These are phyloP conservation scores for Udeniomyces megalosporus DNA, from an alignment of 768 basidiomycete species.

Conservation along the genomic window DNA sequence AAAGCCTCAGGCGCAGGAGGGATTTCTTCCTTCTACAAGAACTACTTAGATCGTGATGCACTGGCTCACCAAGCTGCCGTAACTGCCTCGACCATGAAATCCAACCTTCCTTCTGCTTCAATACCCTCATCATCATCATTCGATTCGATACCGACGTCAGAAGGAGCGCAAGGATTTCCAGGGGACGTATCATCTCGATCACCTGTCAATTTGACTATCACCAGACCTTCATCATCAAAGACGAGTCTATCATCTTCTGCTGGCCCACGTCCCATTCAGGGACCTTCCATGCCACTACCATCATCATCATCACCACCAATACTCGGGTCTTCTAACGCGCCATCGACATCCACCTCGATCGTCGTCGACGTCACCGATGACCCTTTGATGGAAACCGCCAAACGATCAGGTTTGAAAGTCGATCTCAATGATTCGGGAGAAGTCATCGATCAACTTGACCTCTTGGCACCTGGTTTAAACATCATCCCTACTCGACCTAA, in stretches of 20 bases:
- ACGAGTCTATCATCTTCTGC: no score
- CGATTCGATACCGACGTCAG: no score
- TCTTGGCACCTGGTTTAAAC: conserved; percentile 83
- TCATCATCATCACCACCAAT: no score
- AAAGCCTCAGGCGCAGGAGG: conserved; percentile 48
- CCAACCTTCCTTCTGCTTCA: conserved; percentile 14
- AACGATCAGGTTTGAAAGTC: conserved; percentile 60
- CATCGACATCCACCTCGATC: no score
- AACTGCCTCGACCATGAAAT: conserved; percentile 39
- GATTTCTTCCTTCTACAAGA: conserved; percentile 69
- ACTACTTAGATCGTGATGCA: conserved; percentile 28
- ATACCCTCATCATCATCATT: conserved; percentile 22
- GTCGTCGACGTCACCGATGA: conserved; percentile 57
- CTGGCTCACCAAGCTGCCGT: conserved; percentile 63
- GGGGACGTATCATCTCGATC: no score
- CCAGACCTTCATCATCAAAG: conserved; percentile 28
- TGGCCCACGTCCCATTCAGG: conserved; percentile 36
- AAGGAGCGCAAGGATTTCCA: no score
- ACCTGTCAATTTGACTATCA: neutral
- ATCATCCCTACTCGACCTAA: conserved; percentile 43
- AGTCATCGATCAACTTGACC: conserved; percentile 86
- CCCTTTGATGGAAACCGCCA: conserved; percentile 54
- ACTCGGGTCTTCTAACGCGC: no score
- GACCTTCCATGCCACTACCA: conserved; percentile 45
- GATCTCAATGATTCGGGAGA: conserved; percentile 96